Percentiles rank a stretch among this genome's conserved stretches.
Conservation (phyloP, 2,329 filamentous ascomycete species). For the Lachnellula suecica region DNA sequence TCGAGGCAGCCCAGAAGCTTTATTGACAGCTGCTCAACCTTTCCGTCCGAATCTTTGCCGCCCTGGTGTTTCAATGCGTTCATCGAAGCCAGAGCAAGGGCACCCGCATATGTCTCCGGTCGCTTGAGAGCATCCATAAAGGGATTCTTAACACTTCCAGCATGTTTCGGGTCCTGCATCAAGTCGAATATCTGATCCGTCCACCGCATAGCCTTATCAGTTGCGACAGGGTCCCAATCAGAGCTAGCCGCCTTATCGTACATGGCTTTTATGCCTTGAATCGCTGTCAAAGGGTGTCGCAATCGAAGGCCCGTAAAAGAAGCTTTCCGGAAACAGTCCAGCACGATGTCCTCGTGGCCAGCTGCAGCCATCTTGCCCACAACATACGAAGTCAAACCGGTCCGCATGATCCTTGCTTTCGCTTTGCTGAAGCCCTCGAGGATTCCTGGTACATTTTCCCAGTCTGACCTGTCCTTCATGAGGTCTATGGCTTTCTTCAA, state of each 20-base stretch:
- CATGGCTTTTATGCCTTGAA: slow-evolving; percentile 20
- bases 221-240: slow-evolving; percentile 22
- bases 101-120: slow-evolving; percentile 32
- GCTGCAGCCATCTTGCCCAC: slow-evolving; percentile 13
- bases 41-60: slow-evolving; percentile 38
- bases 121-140: slow-evolving; percentile 36
- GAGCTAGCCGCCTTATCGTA: slow-evolving; percentile 21
- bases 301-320: slow-evolving; percentile 29
- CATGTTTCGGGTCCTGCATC: slow-evolving; percentile 28
- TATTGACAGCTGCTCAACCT: slow-evolving; percentile 39
- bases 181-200: slow-evolving; percentile 30
- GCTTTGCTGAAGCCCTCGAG: slow-evolving; percentile 29
- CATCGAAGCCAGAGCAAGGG: slow-evolving; percentile 45
- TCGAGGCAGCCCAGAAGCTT: slow-evolving; percentile 19
- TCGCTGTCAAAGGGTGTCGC: slow-evolving; percentile 10
- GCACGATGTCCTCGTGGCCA: slow-evolving; percentile 26
- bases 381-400: slow-evolving; percentile 8
- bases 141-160: neutral
- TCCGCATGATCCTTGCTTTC: neutral
- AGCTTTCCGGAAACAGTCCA: slow-evolving; percentile 30
- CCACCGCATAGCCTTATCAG: slow-evolving; percentile 28
- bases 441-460: slow-evolving; percentile 31
- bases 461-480: slow-evolving; percentile 34
- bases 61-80: slow-evolving; percentile 36
- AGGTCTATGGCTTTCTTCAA: slow-evolving; percentile 20